Percentiles rank a stretch among this genome's conserved stretches.
Conservation (phyloP, 495 filamentous ascomycete genomes). For the Daldinia bambusicola region DNA sequence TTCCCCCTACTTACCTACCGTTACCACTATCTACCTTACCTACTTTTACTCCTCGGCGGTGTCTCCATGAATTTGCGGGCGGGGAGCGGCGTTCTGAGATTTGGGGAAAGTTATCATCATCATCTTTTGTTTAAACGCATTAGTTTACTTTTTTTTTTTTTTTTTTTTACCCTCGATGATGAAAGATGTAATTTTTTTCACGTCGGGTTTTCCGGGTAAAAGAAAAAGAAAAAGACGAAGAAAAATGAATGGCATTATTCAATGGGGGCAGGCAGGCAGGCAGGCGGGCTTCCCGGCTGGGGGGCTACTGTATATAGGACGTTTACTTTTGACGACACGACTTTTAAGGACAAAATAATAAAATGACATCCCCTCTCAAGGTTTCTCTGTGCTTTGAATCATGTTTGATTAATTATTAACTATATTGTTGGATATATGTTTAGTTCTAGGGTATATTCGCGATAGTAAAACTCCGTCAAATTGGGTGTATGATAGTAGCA, state of each 20-base stretch:
- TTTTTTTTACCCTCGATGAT: slow-evolving; percentile 37
- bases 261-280: slow-evolving; percentile 12
- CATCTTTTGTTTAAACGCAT: slow-evolving; percentile 19
- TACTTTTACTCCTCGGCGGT: slow-evolving; percentile 45
- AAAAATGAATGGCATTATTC: slow-evolving; percentile 33
- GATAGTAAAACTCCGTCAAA: too few relatives aligned
- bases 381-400: neutral
- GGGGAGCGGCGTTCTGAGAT: slow-evolving; percentile 61
- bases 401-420: neutral
- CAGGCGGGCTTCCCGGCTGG: slow-evolving; percentile 20
- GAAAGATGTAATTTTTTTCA: slow-evolving; percentile 28
- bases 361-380: slow-evolving; percentile 50
- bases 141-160: slow-evolving; percentile 12
- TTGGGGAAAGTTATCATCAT: slow-evolving; percentile 46
- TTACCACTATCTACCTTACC: slow-evolving; percentile 5
- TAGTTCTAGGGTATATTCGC: too few relatives aligned
- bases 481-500: too few relatives aligned
- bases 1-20: neutral
- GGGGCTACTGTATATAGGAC: slow-evolving; percentile 47
- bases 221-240: slow-evolving; percentile 12
- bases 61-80: slow-evolving; percentile 48
- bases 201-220: slow-evolving; percentile 37
- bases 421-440: too few relatives aligned
- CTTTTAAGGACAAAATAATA: slow-evolving; percentile 42
- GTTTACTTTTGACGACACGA: slow-evolving; percentile 23